Base-by-base conservation (phyloP, 2,329 filamentous ascomycete species). In the Diaporthe destruens region DNA sequence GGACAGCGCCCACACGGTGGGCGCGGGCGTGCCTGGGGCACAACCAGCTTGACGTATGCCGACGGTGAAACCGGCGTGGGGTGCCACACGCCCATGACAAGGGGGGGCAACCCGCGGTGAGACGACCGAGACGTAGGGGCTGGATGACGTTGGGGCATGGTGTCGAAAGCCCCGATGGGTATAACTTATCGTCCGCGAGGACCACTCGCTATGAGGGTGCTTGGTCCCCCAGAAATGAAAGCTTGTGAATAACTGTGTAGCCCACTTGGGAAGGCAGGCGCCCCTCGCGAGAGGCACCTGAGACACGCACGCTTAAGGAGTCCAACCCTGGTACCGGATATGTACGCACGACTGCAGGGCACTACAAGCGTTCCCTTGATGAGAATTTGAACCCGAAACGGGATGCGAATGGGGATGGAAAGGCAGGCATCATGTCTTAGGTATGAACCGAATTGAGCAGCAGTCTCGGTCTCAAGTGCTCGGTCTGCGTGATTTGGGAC, bases 381-480 rank as follows among this genome's bases (percentile, higher is more conserved):
- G 84, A 89, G 71, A 87, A 85, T 77, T 73, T 90, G 49, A 90
- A 90, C 80, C 88, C 88, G 2, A 84, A 80, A 79, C 83, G 81
- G 53, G 87, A 90, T 76, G 74, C 87, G 36, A 82, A 89, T 75
- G 81, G 85, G 51, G 88, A 90, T 79, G 88, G 88, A 72, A 88
- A 89, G 83, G 80, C 81, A 36, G 88, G 87, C 2, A 76, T 89
- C 75, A 86, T 88, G 85, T 80, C 84, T 67, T 88, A 65, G 9
- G 42, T 44, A 4, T 1, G 2, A 44, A 18, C 1, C 3, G 6
- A 14, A 36, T 36, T 9, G 1, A 2, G 34, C 9, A 36, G 9
- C 1, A 11, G 34, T 11, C 34, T 11, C 8, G 11, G 7, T 36
- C 8, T 11, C n/a, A n/a, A n/a, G n/a, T n/a, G n/a, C 34, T 8